Conservation (phyloP, 257 asterid species). For the Solanum bulbocastanum region DNA sequence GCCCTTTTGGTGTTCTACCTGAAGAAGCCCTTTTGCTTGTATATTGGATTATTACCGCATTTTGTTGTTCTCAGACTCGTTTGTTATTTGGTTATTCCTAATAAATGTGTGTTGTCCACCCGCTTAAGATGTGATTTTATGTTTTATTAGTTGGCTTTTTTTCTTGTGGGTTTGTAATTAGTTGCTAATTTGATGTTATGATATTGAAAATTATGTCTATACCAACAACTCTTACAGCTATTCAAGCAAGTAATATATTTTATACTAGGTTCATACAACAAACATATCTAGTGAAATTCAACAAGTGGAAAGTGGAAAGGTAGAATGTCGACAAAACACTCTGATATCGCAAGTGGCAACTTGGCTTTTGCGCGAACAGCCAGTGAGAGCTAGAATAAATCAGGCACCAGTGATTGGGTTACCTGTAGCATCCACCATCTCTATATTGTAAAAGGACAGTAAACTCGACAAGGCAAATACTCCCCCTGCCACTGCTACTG, state of each 20-base stretch:
- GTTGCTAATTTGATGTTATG: neutral
- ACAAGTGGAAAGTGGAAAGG: too few species aligned
- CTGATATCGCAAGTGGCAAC: too few species aligned
- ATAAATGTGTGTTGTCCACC: neutral
- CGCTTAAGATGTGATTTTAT: neutral
- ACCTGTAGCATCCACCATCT: neutral
- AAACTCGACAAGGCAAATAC: neutral
- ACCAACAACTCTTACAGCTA: neutral
- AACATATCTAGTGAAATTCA: too few species aligned
- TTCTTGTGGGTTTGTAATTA: neutral
- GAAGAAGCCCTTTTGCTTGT: neutral
- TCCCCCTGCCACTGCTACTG: neutral
- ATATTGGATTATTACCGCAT: neutral
- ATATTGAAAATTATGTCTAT: neutral
- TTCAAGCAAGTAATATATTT: neutral
- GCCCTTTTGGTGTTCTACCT: neutral
- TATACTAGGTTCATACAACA: too few species aligned
- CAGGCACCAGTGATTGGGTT: neutral
- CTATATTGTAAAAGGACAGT: neutral
- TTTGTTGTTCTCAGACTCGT: neutral
- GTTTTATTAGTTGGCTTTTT: neutral
- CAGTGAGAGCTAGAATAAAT: too few species aligned
- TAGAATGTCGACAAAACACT: too few species aligned
- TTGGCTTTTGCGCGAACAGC: too few species aligned
- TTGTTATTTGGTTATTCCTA: neutral